Conservation (phyloP, 2,329 filamentous ascomycete species). For the Dryadomyces quercus-mongolicae region DNA sequence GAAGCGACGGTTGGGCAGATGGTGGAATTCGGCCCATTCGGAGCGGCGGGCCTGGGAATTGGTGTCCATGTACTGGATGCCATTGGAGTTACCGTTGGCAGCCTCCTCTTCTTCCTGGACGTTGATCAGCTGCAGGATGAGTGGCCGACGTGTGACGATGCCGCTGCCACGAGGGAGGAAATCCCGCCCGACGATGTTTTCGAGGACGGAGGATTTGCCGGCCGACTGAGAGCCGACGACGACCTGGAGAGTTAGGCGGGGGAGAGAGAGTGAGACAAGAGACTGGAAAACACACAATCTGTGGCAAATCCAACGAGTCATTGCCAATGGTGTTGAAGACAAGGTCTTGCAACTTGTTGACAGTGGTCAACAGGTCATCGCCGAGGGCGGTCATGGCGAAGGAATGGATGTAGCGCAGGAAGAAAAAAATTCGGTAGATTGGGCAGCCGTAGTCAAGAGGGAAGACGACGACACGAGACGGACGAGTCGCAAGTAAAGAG, state of each 20-base stretch:
- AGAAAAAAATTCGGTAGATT: no score
- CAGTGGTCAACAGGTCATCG: conserved; percentile 86
- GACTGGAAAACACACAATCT: conserved; percentile 62
- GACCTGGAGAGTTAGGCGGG: conserved; percentile 44
- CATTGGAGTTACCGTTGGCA: conserved; percentile 33
- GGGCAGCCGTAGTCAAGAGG: no score
- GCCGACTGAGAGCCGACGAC: conserved; percentile 97
- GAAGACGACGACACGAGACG: not conserved
- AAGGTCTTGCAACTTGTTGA: conserved; percentile 97
- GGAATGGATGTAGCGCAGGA: no score
- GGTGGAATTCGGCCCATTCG: conserved; percentile 91
- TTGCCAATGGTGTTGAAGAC: conserved; percentile 99
- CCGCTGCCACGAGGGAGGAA: conserved; percentile 93
- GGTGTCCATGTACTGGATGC: conserved; percentile 62
- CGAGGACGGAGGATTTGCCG: conserved; percentile 94
- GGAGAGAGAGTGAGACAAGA: not conserved
- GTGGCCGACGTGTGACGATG: conserved; percentile 85
- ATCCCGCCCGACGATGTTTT: conserved; percentile 97
- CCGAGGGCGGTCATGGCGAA: conserved; percentile 76
- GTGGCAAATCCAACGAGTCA: conserved; percentile 91
- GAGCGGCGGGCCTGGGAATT: conserved; percentile 54
- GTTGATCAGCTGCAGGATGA: conserved; percentile 98
- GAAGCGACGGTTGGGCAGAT: conserved; percentile 96
- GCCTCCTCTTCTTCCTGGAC: conserved; percentile 58
- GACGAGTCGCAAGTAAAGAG: not conserved